Percentiles rank a stretch among this genome's conserved stretches.
Conservation (phyloP, 2,329 filamentous ascomycete species). For the Penicillium sp. region DNA sequence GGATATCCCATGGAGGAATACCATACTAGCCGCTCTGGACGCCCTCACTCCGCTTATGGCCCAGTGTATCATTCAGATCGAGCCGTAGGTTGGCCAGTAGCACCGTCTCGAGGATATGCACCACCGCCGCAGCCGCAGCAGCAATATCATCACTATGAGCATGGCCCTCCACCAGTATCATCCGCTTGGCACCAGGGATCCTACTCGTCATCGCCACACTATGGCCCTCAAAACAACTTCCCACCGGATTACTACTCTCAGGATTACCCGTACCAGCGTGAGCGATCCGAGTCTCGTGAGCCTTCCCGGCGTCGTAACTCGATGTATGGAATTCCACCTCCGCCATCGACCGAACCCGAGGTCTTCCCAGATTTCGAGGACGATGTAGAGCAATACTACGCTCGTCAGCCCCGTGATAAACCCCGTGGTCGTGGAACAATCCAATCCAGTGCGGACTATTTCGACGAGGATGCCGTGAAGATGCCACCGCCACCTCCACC, state of each 20-base stretch:
- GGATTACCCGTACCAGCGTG: constrained; percentile 29
- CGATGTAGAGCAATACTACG: constrained; percentile 30
- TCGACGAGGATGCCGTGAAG: constrained; percentile 34
- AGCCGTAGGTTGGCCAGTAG: constrained; percentile 36
- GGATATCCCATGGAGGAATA: constrained; percentile 27
- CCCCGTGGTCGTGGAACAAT: constrained; percentile 29
- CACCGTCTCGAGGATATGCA: constrained; percentile 12
- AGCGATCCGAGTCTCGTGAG: constrained; percentile 38
- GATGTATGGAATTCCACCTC: constrained; percentile 32
- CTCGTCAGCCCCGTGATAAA: constrained; percentile 25
- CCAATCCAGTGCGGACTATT: constrained; percentile 26
- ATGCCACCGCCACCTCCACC: constrained; percentile 41
- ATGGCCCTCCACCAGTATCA: constrained; percentile 38
- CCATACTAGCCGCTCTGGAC: constrained; percentile 27
- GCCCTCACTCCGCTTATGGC: constrained; percentile 36
- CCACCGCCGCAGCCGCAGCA: neutral
- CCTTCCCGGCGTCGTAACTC: constrained; percentile 35
- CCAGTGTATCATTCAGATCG: constrained; percentile 36
- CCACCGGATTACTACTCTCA: constrained; percentile 28
- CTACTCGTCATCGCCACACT: constrained; percentile 34
- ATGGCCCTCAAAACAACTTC: constrained; percentile 31
- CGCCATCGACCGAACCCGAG: constrained; percentile 30
- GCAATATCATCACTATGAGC: constrained; percentile 15
- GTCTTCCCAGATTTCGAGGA: constrained; percentile 30
- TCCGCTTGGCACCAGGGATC: constrained; percentile 37